Base-by-base conservation (phyloP, 192 early-diverging fungal species). In the Funneliformis geosporum region DNA sequence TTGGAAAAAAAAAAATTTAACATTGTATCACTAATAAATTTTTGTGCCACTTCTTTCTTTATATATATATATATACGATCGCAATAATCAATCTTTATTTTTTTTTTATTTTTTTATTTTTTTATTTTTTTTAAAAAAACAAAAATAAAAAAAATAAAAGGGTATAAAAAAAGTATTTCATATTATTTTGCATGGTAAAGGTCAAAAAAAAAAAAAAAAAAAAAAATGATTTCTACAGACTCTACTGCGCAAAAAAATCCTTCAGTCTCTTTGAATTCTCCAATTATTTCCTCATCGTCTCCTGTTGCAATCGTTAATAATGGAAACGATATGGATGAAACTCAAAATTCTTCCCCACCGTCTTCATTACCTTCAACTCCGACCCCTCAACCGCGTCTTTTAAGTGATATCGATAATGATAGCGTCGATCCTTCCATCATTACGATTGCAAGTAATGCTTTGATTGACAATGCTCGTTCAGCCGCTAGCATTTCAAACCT, bases 401-500 rank as follows among this genome's bases (percentile, higher is more conserved):
- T 46, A 39, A 46, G 42, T 5, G 61, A 61, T 62, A 28, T 21
- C n/a, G 21, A 38, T 27, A 21, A 10, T 60, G 62, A 46, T 47
- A 18, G 59, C 5, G 43, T 38, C 12, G 65, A 87, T 27, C n/a
- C 12, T 28, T 65, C 62, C 10, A 21, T 39, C 23, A 47, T 62
- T 64, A 75, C 10, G 70, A 25, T 39, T 27, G 64, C 33, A 76
- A 60, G 67, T 27, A 73, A 72, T 77, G 76, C 81, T 77, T 46
- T 25, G 64, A 4, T 40, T 39, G 44, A 67, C 46, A 46, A 55
- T 46, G 12, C 23, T 33, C 46, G 44, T 42, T 79, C 77, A n/a
- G 77, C 64, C n/a, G 67, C 77, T 39, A 79, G 77, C 27, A 79
- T 79, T 60, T 79, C 77, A 23, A 79, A 79, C 70, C 21, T 79